A percentile compares a stretch with the other conserved stretches of the same genome.
phyloP scores from a whole-genome alignment of 345 rosid genomes.

The Crucihimalaya himalaica region DNA sequence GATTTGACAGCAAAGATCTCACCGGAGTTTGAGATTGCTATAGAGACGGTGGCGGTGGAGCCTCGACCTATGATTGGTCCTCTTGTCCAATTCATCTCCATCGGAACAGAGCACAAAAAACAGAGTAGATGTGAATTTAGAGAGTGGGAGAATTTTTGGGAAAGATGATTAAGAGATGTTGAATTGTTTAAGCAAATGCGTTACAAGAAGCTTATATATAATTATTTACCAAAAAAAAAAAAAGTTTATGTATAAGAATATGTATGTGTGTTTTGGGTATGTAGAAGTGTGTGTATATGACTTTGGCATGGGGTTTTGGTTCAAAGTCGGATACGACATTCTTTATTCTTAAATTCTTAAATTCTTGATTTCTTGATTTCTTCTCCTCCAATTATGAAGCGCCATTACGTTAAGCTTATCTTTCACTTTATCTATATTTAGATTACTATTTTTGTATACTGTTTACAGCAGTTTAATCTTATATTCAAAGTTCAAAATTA shows the following conservation, averaged over 20 bases:
- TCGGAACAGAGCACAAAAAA: conserved; percentile 19
- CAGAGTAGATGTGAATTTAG: conserved; percentile 9
- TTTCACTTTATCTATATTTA: conserved; percentile 23
- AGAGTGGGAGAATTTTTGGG: not conserved
- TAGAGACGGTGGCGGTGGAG: conserved; percentile 72
- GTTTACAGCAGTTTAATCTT: conserved; percentile 11
- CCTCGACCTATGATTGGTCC: conserved; percentile 81
- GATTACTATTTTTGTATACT: conserved; percentile 9
- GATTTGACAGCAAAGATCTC: conserved; percentile 71
- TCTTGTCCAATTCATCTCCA: conserved; percentile 54
- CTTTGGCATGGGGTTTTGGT: conserved; percentile 33
- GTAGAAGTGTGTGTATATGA: conserved; percentile 33
- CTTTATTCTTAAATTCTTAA: conserved; percentile 25
- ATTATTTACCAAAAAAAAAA: too few species aligned
- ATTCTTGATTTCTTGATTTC: conserved; percentile 23
- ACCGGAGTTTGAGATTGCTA: conserved; percentile 60
- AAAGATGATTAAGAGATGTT: not conserved
- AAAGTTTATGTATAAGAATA: too few species aligned
- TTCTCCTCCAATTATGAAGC: conserved; percentile 25
- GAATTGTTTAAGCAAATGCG: conserved; percentile 27
- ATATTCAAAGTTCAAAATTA: not conserved
- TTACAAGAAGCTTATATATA: conserved; percentile 21
- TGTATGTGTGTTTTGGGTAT: conserved; percentile 21
- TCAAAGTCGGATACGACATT: conserved; percentile 32
- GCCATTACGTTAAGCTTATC: conserved; percentile 23